Conservation (phyloP, 352 stramenopile species). For the Pythium dissotocum region DNA sequence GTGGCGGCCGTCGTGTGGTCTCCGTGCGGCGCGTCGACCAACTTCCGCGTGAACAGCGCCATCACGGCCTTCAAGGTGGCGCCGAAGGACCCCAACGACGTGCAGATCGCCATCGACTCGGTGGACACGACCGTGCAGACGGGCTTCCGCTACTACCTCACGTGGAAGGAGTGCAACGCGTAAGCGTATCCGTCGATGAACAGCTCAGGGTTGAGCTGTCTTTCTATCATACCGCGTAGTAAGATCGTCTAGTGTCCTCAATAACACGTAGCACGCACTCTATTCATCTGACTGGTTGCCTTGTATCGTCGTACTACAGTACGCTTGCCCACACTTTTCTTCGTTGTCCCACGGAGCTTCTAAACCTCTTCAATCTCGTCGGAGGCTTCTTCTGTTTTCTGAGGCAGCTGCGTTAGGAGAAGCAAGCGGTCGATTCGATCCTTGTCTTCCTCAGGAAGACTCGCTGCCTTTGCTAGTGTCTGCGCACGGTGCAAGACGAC, state of each 20-base stretch:
- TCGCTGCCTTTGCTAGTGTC: background rate
- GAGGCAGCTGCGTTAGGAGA: background rate
- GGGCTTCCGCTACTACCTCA: conserved; percentile 54
- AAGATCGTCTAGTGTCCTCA: background rate
- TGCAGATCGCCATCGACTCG: conserved; percentile 54
- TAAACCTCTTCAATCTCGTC: background rate
- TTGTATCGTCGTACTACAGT: no score
- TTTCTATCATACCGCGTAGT: no score
- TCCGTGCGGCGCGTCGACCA: conserved; percentile 44
- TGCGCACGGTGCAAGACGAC: conserved; percentile 19
- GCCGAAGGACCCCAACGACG: conserved; percentile 30
- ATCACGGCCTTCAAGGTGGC: conserved; percentile 41
- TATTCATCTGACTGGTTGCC: background rate
- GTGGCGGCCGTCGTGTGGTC: conserved; percentile 55
- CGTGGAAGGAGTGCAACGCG: conserved; percentile 26
- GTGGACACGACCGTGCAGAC: conserved; percentile 48
- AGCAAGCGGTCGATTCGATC: conserved; percentile 19
- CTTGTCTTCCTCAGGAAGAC: conserved; percentile 14
- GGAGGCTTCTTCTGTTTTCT: background rate
- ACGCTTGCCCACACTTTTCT: no score
- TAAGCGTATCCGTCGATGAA: background rate
- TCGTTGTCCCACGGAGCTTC: no score
- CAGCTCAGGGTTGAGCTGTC: no score
- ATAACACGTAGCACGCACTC: background rate
- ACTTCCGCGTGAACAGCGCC: conserved; percentile 56